Base-by-base conservation (phyloP, 2,329 filamentous ascomycete genomes). In the Fusarium sp. region DNA sequence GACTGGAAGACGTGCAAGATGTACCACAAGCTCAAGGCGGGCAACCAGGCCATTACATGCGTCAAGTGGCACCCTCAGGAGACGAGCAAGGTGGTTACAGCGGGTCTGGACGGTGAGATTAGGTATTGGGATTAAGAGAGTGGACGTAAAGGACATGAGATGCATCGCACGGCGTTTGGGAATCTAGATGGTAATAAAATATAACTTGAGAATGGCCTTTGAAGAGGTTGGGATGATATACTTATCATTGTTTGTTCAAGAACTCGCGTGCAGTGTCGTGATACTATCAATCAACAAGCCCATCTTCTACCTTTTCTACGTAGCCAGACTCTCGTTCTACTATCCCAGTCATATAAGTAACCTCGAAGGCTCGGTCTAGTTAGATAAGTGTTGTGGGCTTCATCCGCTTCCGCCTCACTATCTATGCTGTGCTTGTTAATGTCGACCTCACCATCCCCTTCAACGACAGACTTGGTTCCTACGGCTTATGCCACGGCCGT, bases 1-100 rank as follows among this genome's bases (percentile, higher is more conserved):
- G 96, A 98, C 83, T 99, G 95, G 94, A 99, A 99, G 89, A 98
- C 95, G 42, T 97, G 96, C 83, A 98, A 98, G 85, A 96, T 99
- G 95, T 98, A 94, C 84, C 94, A 98, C 84, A 98, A 98, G 88
- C 91, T 99, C 74, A 90, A 93, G 83, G 95, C 94, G 27, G 91
- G 94, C 67, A 95, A 94, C 63, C 90, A 92, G 62, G 91, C 95
- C 6, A 88, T 98, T 63, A 94, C 94, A n/a, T 94, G 92, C 75
- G 90, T 96, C 66, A 93, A 93, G 81, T 99, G 96, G 96, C 95
- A 98, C 83, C 95, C 96, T n/a, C 93, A 98, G 84, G 96, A 99
- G 87, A 96, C 93, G 20, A 96, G 93, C 80, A 98, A 98, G 87
- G 91, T 98, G 38, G 93, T 92, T 2, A 97, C 95, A 33, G 97